phyloP scores from a whole-genome alignment of 1,284 basidiomycete genomes.

The Gymnopus androsaceus region DNA sequence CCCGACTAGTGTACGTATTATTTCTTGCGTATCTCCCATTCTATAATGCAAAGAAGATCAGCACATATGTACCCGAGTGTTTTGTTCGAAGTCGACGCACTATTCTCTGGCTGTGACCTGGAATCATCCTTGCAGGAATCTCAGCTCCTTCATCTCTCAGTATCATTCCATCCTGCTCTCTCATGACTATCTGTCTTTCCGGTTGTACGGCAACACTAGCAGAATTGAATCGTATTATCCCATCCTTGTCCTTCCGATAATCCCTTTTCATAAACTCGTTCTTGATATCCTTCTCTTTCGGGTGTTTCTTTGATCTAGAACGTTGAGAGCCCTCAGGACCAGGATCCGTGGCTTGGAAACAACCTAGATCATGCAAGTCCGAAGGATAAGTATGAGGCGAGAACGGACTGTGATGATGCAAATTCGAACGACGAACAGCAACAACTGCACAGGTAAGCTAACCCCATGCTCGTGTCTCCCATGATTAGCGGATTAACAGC shows the following conservation, averaged over 20 bases:
- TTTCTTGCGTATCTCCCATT: too few relatives aligned
- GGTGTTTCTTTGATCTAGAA: neutral
- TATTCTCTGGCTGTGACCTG: too few relatives aligned
- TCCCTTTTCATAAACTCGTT: neutral
- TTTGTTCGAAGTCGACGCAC: too few relatives aligned
- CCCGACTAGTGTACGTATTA: too few relatives aligned
- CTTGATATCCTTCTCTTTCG: neutral
- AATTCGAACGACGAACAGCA: neutral
- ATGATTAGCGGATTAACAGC: too few relatives aligned
- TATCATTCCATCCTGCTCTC: neutral
- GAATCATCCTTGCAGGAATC: too few relatives aligned
- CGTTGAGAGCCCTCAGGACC: slow-evolving; percentile 3
- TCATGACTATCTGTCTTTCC: neutral
- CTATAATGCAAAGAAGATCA: too few relatives aligned
- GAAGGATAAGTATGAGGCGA: neutral
- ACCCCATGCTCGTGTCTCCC: slow-evolving; percentile 10
- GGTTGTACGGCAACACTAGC: neutral
- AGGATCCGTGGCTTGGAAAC: neutral
- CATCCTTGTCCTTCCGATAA: slow-evolving; percentile 3
- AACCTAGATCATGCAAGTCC: neutral
- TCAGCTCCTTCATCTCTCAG: too few relatives aligned
- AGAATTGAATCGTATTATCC: neutral
- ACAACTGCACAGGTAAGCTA: slow-evolving; percentile 3
- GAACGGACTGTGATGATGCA: neutral
- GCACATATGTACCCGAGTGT: too few relatives aligned